These are phyloP conservation scores for Fragaria nilgerrensis DNA, from an alignment of 306 rosid species.

Conservation along the genomic window DNA sequence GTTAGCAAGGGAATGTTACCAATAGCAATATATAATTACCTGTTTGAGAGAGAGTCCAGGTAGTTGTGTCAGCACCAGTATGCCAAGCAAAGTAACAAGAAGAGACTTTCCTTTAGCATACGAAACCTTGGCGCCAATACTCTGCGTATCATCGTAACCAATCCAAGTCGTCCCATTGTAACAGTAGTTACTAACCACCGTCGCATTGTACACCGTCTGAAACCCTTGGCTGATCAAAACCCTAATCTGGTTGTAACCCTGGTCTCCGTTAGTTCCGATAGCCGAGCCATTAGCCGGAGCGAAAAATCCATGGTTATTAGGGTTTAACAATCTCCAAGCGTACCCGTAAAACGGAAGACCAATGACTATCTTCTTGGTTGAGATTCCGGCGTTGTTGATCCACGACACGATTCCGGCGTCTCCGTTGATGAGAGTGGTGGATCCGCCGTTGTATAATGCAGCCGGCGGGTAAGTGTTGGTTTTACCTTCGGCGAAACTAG, in stretches of 20 bases:
- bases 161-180: constrained; percentile 42
- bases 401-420: constrained; percentile 16
- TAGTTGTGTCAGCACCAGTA: constrained; percentile 14
- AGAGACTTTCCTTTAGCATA: constrained; percentile 33
- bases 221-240: constrained; percentile 13
- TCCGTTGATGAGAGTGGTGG: constrained; percentile 14
- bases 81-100: constrained; percentile 46
- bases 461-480: constrained; percentile 31
- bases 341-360: constrained; percentile 41
- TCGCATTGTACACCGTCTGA: constrained; percentile 5
- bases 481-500: constrained; percentile 24
- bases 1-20: too few relatives aligned
- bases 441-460: constrained; percentile 11
- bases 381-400: constrained; percentile 26
- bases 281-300: constrained; percentile 39
- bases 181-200: constrained; percentile 23
- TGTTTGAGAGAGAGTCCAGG: constrained; percentile 22
- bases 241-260: constrained; percentile 17
- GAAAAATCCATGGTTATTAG: constrained; percentile 21
- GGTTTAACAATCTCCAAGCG: constrained; percentile 24
- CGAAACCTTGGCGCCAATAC: constrained; percentile 29
- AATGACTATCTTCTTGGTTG: constrained; percentile 28
- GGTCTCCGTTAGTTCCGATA: constrained; percentile 7
- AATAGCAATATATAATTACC: not conserved
- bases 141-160: constrained; percentile 37